Evolutionary conservation across 176 grass and related monocot species (phyloP).

Genomic region (maize (Zea mays)): Zm-B73-REFERENCE-NAM-5.0 NC_050098.1:218844501-218845000

Average conservation of each 20-base stretch:
- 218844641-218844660: constrained; percentile 24
- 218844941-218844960: constrained; percentile 67
- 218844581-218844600: constrained; percentile 99
- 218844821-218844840: not conserved
- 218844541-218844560: constrained; percentile 94
- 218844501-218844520: not conserved
- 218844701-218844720: constrained; percentile 60
- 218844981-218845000: constrained; percentile 2
- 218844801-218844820: constrained; percentile 27
- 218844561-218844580: constrained; percentile 97
- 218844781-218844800: constrained; percentile 33
- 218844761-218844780: constrained; percentile 74
- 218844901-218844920: constrained; percentile 65
- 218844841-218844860: constrained; percentile 22
- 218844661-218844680: constrained; percentile 14
- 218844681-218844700: not conserved
- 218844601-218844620: constrained; percentile 90
- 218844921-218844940: constrained; percentile 67
- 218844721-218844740: constrained; percentile 82
- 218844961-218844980: constrained; percentile 35
- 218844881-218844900: constrained; percentile 75
- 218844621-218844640: constrained; percentile 60
- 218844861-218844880: constrained; percentile 59
- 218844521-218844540: constrained; percentile 72
- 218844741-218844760: constrained; percentile 92